Evolutionary conservation across 2,329 filamentous ascomycete species (phyloP).

Genomic region (Talaromyces sp.): DNA sequence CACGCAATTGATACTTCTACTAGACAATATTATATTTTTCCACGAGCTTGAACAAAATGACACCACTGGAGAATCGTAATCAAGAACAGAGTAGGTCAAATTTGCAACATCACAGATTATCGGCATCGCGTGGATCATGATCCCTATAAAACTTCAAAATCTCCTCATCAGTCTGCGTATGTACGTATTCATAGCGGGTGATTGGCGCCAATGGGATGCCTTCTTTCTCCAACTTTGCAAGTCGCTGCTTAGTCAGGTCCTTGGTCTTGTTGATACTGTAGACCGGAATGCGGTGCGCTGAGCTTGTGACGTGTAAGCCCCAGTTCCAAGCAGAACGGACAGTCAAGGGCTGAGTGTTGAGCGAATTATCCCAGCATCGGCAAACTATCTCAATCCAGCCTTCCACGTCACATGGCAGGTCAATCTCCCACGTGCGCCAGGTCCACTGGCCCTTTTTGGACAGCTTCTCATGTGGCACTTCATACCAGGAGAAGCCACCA

Average conservation of each 20-base stretch:
- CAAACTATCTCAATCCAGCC: constrained; percentile 60
- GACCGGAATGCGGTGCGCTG: constrained; percentile 38
- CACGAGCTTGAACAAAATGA: not conserved
- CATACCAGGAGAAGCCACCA: constrained; percentile 64
- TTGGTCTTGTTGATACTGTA: constrained; percentile 37
- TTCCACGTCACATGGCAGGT: constrained; percentile 61
- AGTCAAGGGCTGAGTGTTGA: constrained; percentile 59
- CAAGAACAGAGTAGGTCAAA: not conserved
- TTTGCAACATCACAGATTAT: constrained; percentile 18
- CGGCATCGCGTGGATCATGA: constrained; percentile 30
- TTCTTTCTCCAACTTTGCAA: constrained; percentile 30
- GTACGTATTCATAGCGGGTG: constrained; percentile 32
- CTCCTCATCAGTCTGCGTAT: constrained; percentile 28
- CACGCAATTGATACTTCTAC: not conserved
- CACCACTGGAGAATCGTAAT: not conserved
- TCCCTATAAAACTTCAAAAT: constrained; percentile 31
- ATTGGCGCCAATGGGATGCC: constrained; percentile 34
- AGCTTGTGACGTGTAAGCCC: constrained; percentile 40
- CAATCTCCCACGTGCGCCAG: constrained; percentile 63
- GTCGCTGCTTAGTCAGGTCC: constrained; percentile 26
- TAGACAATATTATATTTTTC: not conserved
- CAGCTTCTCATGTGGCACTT: constrained; percentile 58
- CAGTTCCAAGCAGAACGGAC: constrained; percentile 55
- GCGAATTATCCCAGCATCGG: constrained; percentile 60
- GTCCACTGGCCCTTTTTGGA: constrained; percentile 61